These are phyloP conservation scores for Hypoxylon perforatum DNA, from an alignment of 495 filamentous ascomycete species.

Conservation along the genomic window DNA sequence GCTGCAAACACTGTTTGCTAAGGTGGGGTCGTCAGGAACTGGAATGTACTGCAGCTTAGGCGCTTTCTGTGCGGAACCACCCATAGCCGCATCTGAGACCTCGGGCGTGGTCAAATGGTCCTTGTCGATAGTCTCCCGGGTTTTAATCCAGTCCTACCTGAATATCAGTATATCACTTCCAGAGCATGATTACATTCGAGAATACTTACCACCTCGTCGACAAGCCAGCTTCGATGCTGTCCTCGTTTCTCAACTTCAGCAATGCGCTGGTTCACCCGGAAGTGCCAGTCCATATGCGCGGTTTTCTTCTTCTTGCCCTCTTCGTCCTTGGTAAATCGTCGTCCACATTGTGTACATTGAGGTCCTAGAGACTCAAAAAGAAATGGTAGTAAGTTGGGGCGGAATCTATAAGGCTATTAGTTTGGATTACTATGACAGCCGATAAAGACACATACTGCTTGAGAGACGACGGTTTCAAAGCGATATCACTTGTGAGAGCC, in stretches of 20 bases:
- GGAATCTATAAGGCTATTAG: conserved; percentile 67
- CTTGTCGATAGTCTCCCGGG: conserved; percentile 77
- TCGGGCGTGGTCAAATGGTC: conserved; percentile 54
- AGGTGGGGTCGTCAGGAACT: conserved; percentile 79
- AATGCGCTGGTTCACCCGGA: conserved; percentile 89
- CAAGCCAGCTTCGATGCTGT: conserved; percentile 91
- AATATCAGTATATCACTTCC: conserved; percentile 31
- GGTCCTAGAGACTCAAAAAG: conserved; percentile 84
- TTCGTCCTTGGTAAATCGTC: conserved; percentile 80
- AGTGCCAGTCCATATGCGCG: conserved; percentile 98
- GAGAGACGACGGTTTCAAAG: conserved; percentile 76
- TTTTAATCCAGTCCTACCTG: conserved; percentile 84
- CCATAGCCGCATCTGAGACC: conserved; percentile 27
- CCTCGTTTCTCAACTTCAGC: conserved; percentile 82
- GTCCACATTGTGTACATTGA: conserved; percentile 89
- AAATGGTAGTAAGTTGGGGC: conserved; percentile 73
- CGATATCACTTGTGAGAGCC: conserved; percentile 67
- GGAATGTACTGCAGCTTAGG: conserved; percentile 79
- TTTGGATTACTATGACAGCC: conserved; percentile 13
- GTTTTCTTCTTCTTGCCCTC: conserved; percentile 86
- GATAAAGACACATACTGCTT: conserved; percentile 72
- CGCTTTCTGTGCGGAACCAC: conserved; percentile 38
- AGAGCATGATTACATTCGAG: neutral
- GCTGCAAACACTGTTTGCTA: conserved; percentile 79
- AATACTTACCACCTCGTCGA: conserved; percentile 83